Percentiles rank a stretch among this genome's conserved stretches.
Conservation (phyloP, 768 basidiomycete species). For the Pulveroboletus sp. region DNA sequence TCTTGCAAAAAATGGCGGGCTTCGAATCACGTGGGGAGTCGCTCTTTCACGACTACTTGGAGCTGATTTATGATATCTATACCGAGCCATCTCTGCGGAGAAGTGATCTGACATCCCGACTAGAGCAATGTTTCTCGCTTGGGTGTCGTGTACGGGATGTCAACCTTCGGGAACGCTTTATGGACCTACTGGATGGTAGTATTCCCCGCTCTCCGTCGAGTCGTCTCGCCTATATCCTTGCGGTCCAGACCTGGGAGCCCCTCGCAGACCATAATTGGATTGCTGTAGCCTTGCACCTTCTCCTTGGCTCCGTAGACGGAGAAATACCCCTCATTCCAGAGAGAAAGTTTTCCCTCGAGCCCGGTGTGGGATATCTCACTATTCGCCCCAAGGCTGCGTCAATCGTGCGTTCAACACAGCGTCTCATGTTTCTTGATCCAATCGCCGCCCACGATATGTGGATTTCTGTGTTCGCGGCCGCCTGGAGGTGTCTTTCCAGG, state of each 20-base stretch:
- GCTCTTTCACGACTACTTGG: conserved; percentile 79
- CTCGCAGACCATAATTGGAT: conserved; percentile 93
- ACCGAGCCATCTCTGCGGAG: conserved; percentile 79
- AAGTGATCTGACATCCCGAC: conserved; percentile 87
- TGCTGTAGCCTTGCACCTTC: conserved; percentile 80
- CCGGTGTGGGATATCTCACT: conserved; percentile 33
- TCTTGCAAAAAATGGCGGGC: conserved; percentile 82
- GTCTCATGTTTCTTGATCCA: conserved; percentile 76
- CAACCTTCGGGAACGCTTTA: conserved; percentile 72
- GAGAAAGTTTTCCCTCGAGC: conserved; percentile 35
- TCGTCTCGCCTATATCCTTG: conserved; percentile 84
- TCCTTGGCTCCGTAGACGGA: conserved; percentile 67
- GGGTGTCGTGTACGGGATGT: conserved; percentile 85
- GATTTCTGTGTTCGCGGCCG: conserved; percentile 80
- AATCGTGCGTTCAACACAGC: conserved; percentile 73
- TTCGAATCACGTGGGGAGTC: conserved; percentile 78
- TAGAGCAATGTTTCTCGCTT: conserved; percentile 90
- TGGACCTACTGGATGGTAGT: conserved; percentile 85
- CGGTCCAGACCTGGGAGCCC: conserved; percentile 93
- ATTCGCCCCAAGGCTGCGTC: conserved; percentile 44
- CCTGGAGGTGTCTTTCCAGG: conserved; percentile 81
- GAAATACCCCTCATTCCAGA: conserved; percentile 40
- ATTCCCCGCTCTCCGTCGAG: conserved; percentile 77
- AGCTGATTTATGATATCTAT: conserved; percentile 92
- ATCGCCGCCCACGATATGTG: conserved; percentile 77